Conservation (phyloP, 768 basidiomycete genomes). For the Podaxis rugospora region DNA sequence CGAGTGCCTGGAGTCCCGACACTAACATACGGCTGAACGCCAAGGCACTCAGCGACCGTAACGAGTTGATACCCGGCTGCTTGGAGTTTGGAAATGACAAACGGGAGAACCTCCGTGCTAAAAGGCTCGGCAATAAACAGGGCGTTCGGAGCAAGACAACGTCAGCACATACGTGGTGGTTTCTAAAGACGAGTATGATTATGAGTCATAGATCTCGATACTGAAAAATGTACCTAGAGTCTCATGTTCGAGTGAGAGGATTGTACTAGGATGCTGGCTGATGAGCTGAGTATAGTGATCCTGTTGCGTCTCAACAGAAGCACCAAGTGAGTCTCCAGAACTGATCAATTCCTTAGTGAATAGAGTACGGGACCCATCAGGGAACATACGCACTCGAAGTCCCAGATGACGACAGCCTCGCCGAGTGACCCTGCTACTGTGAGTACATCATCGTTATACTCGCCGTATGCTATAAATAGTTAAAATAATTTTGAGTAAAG, state of each 20-base stretch:
- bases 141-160: background rate
- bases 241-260: slow-evolving; percentile 37
- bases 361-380: background rate
- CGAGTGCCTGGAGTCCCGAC: slow-evolving; percentile 22
- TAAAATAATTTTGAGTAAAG: background rate
- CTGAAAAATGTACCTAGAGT: slow-evolving; percentile 19
- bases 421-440: slow-evolving; percentile 18
- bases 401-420: slow-evolving; percentile 27
- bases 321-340: slow-evolving; percentile 34
- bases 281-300: slow-evolving; percentile 22
- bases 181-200: background rate
- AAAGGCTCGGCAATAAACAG: too few species aligned
- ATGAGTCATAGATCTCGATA: background rate
- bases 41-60: slow-evolving; percentile 35
- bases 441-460: slow-evolving; percentile 28
- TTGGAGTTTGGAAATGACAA: slow-evolving; percentile 29
- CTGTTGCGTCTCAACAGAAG: slow-evolving; percentile 22
- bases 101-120: slow-evolving; percentile 29
- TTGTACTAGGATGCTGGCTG: slow-evolving; percentile 21
- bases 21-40: slow-evolving; percentile 26
- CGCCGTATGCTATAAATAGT: slow-evolving; percentile 27
- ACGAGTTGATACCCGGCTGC: slow-evolving; percentile 34
- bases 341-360: slow-evolving; percentile 4
- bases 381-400: slow-evolving; percentile 25
- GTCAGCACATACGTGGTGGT: slow-evolving; percentile 6